Base-by-base conservation (phyloP, 192 early-diverging fungal genomes). In the Backusella morwellensis region DNA sequence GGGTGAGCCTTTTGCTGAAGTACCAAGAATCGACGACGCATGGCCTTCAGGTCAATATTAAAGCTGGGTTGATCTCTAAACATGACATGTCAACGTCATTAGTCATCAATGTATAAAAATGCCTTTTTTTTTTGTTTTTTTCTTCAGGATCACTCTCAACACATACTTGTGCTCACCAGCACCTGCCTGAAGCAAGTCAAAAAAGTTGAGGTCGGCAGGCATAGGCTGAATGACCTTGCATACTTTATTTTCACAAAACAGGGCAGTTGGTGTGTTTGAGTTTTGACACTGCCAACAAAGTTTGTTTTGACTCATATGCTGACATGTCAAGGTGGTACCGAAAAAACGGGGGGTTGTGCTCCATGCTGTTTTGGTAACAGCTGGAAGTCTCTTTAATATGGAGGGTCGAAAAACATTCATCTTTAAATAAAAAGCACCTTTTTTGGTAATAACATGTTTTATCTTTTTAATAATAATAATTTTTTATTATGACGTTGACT, bases 1-100 rank as follows among this genome's bases (percentile, higher is more conserved):
- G 96, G 96, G 80, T 98, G 96, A 9, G 95, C 92, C 0, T 75
- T 78, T 85, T 94, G 93, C 82, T 98, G 96, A 52, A 95, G 81
- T 67, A 52, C 80, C 26, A 97, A 80, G 78, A 96, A 98, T 32
- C 86, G 84, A 63, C 75, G 81, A 41, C 91, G 83, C 72, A 98
- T 81, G 5, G 74, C 76, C 36, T 79, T 85, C 9, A 83, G 44
- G 77, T 96, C 92, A 17, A 98, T 74, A 73, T 93, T 89, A 76
- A 91, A 97, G 3, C 85, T 83, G 23, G 85, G 82, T 35, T 81
- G 75, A 36, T 77, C 68, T 34, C 87, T 87, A 76, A 38, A 50
- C 32, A 32, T 32, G 32, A 68, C 17, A 41, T 41, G 66, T 19
- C 32, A 38, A 19, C 7, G 38, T 35, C 23, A 21, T 63, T 34